phyloP scores from a whole-genome alignment of 2,329 filamentous ascomycete genomes.

The Lecanosticta acicola region DNA sequence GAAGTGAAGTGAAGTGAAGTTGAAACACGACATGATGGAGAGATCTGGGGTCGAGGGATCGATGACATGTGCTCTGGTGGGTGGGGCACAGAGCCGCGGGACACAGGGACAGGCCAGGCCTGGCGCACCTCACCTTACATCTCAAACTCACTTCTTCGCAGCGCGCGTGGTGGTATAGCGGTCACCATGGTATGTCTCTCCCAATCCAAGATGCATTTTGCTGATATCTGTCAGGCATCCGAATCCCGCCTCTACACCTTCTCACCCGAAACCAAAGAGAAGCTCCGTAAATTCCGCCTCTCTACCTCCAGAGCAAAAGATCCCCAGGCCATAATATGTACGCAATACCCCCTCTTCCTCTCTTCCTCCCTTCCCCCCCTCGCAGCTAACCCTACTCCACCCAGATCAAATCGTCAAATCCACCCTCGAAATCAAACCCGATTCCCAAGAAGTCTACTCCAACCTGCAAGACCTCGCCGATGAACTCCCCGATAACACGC shows the following conservation, averaged over 20 bases:
- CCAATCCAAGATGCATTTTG: too few relatives aligned
- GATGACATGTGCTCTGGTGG: background rate
- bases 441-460: conserved; percentile 76
- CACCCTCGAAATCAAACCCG: conserved; percentile 79
- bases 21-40: too few relatives aligned
- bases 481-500: conserved; percentile 86
- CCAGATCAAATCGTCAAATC: conserved; percentile 85
- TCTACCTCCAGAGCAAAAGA: conserved; percentile 80
- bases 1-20: background rate
- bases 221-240: too few relatives aligned
- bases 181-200: too few relatives aligned
- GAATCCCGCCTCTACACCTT: conserved; percentile 90
- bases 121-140: too few relatives aligned
- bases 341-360: conserved; percentile 34
- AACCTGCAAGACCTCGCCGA: conserved; percentile 76
- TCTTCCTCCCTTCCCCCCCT: background rate
- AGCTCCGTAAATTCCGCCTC: conserved; percentile 90
- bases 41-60: background rate
- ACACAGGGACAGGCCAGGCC: too few relatives aligned
- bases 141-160: background rate
- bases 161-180: too few relatives aligned
- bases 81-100: background rate
- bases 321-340: conserved; percentile 93
- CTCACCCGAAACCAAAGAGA: conserved; percentile 80
- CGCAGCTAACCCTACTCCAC: conserved; percentile 8